Evolutionary conservation across 2,329 filamentous ascomycete genomes (phyloP), one percentile per base, ranked within the genome.

Genomic region (Beauveria sp.): DNA sequence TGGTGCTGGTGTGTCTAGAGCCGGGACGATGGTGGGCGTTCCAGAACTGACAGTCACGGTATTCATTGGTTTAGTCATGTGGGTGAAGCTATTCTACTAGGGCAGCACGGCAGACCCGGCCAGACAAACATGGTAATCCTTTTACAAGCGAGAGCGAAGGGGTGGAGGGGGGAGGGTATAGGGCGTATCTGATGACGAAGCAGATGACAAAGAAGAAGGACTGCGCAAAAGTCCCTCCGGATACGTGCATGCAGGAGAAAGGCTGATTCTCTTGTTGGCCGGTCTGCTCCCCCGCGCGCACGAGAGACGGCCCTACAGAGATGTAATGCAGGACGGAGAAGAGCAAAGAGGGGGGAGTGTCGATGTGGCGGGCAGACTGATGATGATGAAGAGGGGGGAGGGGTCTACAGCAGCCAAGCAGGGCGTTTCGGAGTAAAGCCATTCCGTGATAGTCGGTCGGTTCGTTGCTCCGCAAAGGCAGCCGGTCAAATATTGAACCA

Each of bases 121-220:
- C 28, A 49, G 43, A 58, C 55, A 8, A 49, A 58, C n/a, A 18
- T 12, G 55, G 43, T 18, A 18, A 58, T 38, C 10, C 30, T 34
- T 34, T 34, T 12, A 7, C 26, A 22, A n/a, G 14, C 38, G 53
- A 26, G 40, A 22, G 26, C 18, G 8, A 34, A 34, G 10, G 30
- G 30, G 30, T 12, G 30, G 20, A 5, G 38, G 14, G 22, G 47
- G 30, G 24, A 16, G 53, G 9, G 53, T 56, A 28, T 56, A 56
- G 53, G 43, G 55, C 43, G 43, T 58, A 45, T 7, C 16, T 28
- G 28, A 58, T 58, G 55, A 58, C 55, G 55, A 58, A 58, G 54
- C 38, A 46, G 43, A 58, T 58, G 55, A 58, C 55, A 58, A 58
- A 58, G 18, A 30, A n/a, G 18, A 34, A 34, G 30, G 30, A 10